Evolutionary conservation across 768 basidiomycete species (phyloP), one percentile per base, ranked within the genome.

Genomic region (Agrocybe praecox): DNA sequence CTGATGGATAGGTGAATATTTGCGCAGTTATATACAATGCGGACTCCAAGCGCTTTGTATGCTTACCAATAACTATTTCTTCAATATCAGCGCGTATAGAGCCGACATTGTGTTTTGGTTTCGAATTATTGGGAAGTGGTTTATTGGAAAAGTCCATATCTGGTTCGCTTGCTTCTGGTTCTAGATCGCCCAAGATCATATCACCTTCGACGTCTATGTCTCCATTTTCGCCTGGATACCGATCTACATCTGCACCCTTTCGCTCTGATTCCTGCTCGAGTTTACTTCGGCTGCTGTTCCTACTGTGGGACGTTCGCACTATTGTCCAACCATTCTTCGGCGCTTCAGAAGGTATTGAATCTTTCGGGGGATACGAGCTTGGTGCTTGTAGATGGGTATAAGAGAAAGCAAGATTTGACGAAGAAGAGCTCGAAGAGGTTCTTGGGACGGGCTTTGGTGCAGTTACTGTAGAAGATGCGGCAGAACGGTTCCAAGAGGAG

Each of bases 311-410:
- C 57, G 74, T 78, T 56, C 77, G 72, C 57, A 94, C 86, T 63
- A 92, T 87, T 17, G 90, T 92, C 91, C 91, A 94, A 45, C 87
- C 87, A 67, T 81, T 79, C 69, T 85, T 85, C 50, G 78, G 74
- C 18, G 76, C 67, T 52, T 71, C 75, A 24, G 62, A 46, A 22
- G 58, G 50, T 24, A 64, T 58, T 1, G 69, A 69, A 15, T 46
- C 59, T 62, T 77, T 83, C 29, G 86, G 79, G 19, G 88, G 86
- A 70, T 92, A 92, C 15, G 90, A 92, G 57, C 86, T 83, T 23
- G 90, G 91, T 2, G 85, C 84, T 60, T 79, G 81, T 34, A 94
- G 73, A 70, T 93, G 90, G 46, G 91, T 94, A 71, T 90, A 94
- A 10, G 90, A 92, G 61, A 87, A 89, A 32, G 88, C 83, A 19